Percentiles rank a stretch among this genome's conserved stretches.
Conservation (phyloP, 805 yeast species). For the Lipomyces lipofer region DNA sequence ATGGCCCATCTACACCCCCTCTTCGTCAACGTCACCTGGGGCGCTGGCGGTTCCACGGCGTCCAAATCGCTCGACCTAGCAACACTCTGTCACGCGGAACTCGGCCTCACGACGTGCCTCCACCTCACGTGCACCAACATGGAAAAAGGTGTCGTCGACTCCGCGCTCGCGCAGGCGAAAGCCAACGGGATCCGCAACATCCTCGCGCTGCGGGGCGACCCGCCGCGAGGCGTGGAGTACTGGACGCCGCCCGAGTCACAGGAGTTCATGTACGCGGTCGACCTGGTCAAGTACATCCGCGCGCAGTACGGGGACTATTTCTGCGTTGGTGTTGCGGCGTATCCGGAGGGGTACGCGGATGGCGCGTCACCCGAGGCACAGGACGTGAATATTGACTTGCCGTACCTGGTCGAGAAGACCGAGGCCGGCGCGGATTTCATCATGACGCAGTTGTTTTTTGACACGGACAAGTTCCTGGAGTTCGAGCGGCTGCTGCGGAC, state of each 20-base stretch:
- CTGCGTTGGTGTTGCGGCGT: slow-evolving; percentile 95
- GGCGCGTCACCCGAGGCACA: slow-evolving; percentile 57
- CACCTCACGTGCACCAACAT: slow-evolving; percentile 97
- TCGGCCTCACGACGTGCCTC: slow-evolving; percentile 85
- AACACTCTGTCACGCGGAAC: slow-evolving; percentile 66
- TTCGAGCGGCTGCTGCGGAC: slow-evolving; percentile 52
- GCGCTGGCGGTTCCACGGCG: slow-evolving; percentile 95
- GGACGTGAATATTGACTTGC: slow-evolving; percentile 67
- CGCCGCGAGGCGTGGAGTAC: slow-evolving; percentile 75
- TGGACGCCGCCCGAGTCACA: slow-evolving; percentile 46
- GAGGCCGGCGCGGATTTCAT: slow-evolving; percentile 95
- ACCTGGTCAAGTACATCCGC: slow-evolving; percentile 79
- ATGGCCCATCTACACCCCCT: slow-evolving; percentile 86
- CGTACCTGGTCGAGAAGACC: slow-evolving; percentile 77
- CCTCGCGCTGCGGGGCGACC: slow-evolving; percentile 93
- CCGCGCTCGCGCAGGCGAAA: slow-evolving; percentile 72
- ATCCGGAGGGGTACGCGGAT: slow-evolving; percentile 96
- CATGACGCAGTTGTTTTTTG: slow-evolving; percentile 88
- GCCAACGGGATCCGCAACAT: slow-evolving; percentile 81
- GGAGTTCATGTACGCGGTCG: slow-evolving; percentile 77
- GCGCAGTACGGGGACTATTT: slow-evolving; percentile 72
- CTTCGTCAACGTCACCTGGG: slow-evolving; percentile 96
- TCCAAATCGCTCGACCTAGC: slow-evolving; percentile 85
- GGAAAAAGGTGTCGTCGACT: slow-evolving; percentile 70
- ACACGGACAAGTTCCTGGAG: slow-evolving; percentile 68